Conservation (phyloP, 352 stramenopile genomes). For the Pythium sukuiense region DNA sequence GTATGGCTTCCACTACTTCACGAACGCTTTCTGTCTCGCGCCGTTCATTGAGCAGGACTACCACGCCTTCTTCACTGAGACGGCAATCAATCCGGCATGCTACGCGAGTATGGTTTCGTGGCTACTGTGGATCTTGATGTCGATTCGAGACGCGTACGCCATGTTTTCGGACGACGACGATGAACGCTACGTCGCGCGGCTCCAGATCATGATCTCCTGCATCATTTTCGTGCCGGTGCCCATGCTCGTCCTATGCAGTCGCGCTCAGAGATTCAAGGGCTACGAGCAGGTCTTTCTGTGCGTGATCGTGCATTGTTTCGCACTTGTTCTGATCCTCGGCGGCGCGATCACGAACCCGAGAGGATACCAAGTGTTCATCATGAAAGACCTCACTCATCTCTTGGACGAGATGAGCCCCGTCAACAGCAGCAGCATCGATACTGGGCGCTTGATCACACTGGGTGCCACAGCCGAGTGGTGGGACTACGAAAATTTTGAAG, state of each 20-base stretch:
- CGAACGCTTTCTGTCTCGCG: constrained; percentile 65
- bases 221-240: constrained; percentile 65
- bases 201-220: constrained; percentile 48
- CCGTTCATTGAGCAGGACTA: constrained; percentile 73
- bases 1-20: constrained; percentile 84
- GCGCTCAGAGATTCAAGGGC: constrained; percentile 49
- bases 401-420: constrained; percentile 36
- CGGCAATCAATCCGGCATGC: constrained; percentile 56
- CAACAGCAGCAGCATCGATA: constrained; percentile 15
- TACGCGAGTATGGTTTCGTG: constrained; percentile 63
- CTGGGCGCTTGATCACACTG: constrained; percentile 27
- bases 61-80: constrained; percentile 75
- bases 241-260: constrained; percentile 49
- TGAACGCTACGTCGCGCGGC: constrained; percentile 27
- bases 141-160: constrained; percentile 37
- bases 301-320: constrained; percentile 71
- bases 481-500: constrained; percentile 62
- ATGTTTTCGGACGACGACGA: constrained; percentile 43
- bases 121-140: constrained; percentile 55
- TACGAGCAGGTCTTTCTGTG: constrained; percentile 65
- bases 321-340: constrained; percentile 41
- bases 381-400: constrained; percentile 53
- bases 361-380: constrained; percentile 46
- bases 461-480: constrained; percentile 45
- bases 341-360: constrained; percentile 44